Evolutionary conservation across 208 protist species (phyloP).

Genomic region (Crithidia fasciculata): DNA sequence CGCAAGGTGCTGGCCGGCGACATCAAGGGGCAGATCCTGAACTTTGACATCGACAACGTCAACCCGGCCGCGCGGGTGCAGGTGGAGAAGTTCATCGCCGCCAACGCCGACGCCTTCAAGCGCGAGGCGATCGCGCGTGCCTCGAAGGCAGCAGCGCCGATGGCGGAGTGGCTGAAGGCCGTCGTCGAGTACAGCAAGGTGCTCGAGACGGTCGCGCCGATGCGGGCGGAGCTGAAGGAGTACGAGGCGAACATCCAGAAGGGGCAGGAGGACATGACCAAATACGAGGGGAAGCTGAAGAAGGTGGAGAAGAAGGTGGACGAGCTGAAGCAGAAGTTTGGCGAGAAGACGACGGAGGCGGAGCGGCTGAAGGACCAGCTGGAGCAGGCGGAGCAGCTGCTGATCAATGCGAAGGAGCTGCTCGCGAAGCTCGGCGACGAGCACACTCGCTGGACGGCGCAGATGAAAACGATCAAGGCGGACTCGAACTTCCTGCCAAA

Average conservation of each 20-base stretch:
- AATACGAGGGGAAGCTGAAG: constrained; percentile 86
- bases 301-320: constrained; percentile 95
- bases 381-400: constrained; percentile 89
- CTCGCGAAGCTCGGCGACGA: constrained; percentile 96
- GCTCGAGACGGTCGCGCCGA: constrained; percentile 91
- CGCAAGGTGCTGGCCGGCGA: constrained; percentile 93
- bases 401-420: constrained; percentile 91
- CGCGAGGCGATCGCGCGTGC: constrained; percentile 91
- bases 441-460: constrained; percentile 93
- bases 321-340: constrained; percentile 93
- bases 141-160: constrained; percentile 94
- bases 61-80: constrained; percentile 58
- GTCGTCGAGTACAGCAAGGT: constrained; percentile 97
- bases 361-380: constrained; percentile 89
- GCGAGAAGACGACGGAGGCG: constrained; percentile 94
- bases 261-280: constrained; percentile 88
- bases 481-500: constrained; percentile 83
- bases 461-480: constrained; percentile 79
- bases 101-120: constrained; percentile 94
- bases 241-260: constrained; percentile 84
- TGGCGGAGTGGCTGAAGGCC: constrained; percentile 97
- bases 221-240: constrained; percentile 85
- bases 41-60: constrained; percentile 95
- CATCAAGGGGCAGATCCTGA: constrained; percentile 96
- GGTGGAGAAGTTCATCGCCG: constrained; percentile 90